Evolutionary conservation across 2,329 filamentous ascomycete genomes (phyloP), one percentile per base, ranked within the genome.

Genomic region (Trichoderma aggressivum): DNA sequence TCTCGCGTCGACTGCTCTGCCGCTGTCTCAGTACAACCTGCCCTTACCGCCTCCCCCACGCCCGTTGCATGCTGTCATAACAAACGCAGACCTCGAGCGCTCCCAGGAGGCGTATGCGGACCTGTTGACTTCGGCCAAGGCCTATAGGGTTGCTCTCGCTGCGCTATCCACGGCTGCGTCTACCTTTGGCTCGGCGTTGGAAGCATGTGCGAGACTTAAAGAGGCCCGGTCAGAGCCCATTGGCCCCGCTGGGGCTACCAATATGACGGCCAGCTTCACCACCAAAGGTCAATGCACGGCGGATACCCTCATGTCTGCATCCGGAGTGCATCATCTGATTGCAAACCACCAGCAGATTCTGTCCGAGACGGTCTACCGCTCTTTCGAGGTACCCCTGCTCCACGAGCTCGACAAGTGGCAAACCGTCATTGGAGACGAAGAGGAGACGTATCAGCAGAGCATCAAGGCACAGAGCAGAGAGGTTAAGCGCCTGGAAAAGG

Each of bases 341-440:
- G 89, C 89, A 59, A 92, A 91, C 80, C 90, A 92, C 82, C 88
- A 91, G 78, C 89, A 91, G 77, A 91, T 92, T 75, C 85, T 92
- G 4, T 88, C 86, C 74, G 90, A 92, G 80, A 91, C 89, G 0
- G 88, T 92, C 10, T 91, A 92, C 79, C 85, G 89, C 69, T 85
- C 84, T 71, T 91, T 92, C 78, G 90, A 92, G 79, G 89, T 91
- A 47, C 90, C 90, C 5, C 82, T 92, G 26, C 83, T 91, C n/a
- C 89, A 91, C 80, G 90, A 91, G 80, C 83, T 91, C 34, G 90
- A 92, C 79, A 86, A 86, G 73, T 92, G 89, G 89, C 85, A 86
- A 68, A 84, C 84, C 66, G 85, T 87, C 74, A 87, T 91, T 71
- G 88, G 90, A 72, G 89, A 91, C 75, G 90, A 91, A 76, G 87